Conservation (phyloP, 257 asterid species). For the Striga asiatica region DNA sequence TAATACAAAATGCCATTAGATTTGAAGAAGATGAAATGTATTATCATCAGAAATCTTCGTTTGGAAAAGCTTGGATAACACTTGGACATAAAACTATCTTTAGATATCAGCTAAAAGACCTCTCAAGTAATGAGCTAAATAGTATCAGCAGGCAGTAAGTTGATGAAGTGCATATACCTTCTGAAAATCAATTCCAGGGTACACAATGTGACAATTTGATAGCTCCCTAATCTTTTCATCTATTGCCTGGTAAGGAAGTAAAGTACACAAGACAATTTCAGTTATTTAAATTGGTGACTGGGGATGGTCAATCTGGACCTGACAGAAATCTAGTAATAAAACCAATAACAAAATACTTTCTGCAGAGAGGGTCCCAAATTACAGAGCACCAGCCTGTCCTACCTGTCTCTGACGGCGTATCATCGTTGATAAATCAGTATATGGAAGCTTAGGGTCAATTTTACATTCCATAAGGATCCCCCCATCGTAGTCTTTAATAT, state of each 20-base stretch:
- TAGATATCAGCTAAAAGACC: too few relatives aligned
- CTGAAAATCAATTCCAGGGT: slow-evolving; percentile 88
- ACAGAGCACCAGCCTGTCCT: slow-evolving; percentile 10
- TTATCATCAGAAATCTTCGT: too few relatives aligned
- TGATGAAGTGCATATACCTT: slow-evolving; percentile 43
- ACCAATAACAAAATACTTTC: too few relatives aligned
- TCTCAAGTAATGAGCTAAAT: too few relatives aligned
- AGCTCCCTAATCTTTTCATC: slow-evolving; percentile 95
- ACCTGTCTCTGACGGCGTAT: slow-evolving; percentile 96
- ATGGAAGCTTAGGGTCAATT: slow-evolving; percentile 95
- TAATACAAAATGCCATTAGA: too few relatives aligned
- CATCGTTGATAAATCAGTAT: slow-evolving; percentile 94
- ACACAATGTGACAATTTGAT: slow-evolving; percentile 94
- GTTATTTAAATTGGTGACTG: neutral
- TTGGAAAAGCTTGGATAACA: too few relatives aligned
- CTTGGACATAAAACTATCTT: too few relatives aligned
- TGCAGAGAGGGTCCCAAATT: neutral
- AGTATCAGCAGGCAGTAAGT: slow-evolving; percentile 6
- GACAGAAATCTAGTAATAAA: too few relatives aligned
- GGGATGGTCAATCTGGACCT: neutral
- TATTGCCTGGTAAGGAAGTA: slow-evolving; percentile 60
- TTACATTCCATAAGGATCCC: slow-evolving; percentile 98
- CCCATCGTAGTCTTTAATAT: slow-evolving; percentile 93
- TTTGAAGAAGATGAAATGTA: too few relatives aligned
- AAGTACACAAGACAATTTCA: slow-evolving; percentile 7